These are phyloP conservation scores for Glebionis coronaria DNA, from an alignment of 129 eudicot species.

Conservation along the genomic window DNA sequence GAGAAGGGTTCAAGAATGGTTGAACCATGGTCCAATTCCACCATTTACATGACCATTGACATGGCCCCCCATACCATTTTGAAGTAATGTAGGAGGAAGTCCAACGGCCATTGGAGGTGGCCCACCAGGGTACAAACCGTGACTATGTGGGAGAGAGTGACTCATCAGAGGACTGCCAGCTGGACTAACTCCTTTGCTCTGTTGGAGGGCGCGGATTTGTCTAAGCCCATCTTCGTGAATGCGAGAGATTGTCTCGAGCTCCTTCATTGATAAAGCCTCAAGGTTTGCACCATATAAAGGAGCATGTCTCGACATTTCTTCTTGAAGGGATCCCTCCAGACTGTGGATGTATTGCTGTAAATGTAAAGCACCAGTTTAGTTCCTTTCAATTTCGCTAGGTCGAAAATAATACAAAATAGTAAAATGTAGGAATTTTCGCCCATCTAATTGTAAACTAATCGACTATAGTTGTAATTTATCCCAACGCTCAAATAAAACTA, in stretches of 20 bases:
- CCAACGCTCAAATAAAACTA: no score
- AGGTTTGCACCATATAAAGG: constrained; percentile 85
- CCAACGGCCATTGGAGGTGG: constrained; percentile 76
- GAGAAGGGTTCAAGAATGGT: constrained; percentile 47
- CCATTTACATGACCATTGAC: constrained; percentile 82
- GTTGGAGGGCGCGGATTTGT: constrained; percentile 87
- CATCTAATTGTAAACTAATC: no score
- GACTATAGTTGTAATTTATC: no score
- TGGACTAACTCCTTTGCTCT: constrained; percentile 47
- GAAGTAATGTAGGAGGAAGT: constrained; percentile 49
- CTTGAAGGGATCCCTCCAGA: constrained; percentile 73
- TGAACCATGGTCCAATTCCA: constrained; percentile 89
- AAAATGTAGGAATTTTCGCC: background rate
- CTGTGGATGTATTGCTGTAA: constrained; percentile 92
- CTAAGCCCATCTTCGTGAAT: constrained; percentile 91
- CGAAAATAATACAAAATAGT: background rate
- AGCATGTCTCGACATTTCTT: constrained; percentile 96
- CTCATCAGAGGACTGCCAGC: constrained; percentile 62
- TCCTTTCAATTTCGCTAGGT: background rate
- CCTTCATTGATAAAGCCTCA: constrained; percentile 85
- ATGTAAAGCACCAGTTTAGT: constrained; percentile 6
- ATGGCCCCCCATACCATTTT: constrained; percentile 65
- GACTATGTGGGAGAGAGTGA: constrained; percentile 57
- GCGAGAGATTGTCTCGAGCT: constrained; percentile 82
- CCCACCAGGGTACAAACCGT: constrained; percentile 50